Evolutionary conservation across 768 basidiomycete species (phyloP).

Genomic region (Harrya chromipes): DNA sequence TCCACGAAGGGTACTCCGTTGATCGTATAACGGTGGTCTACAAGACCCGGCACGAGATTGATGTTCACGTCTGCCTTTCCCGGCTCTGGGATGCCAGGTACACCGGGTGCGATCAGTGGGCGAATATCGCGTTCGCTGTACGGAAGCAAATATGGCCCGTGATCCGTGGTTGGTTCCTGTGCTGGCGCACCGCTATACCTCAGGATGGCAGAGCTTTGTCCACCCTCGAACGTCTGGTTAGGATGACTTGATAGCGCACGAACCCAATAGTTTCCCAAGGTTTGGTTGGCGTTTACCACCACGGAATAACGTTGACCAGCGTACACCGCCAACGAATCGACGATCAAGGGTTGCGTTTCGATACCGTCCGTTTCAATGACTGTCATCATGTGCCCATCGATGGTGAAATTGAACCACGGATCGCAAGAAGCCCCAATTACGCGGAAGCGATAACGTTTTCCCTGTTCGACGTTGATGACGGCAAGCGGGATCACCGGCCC

Average conservation of each 20-base stretch:
- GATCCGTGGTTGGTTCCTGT: constrained; percentile 29
- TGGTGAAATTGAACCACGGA: constrained; percentile 28
- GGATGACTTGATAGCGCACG: constrained; percentile 1
- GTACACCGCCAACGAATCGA: constrained; percentile 35
- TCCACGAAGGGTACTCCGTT: constrained; percentile 5
- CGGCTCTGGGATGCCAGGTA: constrained; percentile 19
- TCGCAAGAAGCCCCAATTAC: constrained; percentile 35
- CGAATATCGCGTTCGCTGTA: constrained; percentile 19
- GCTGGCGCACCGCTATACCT: constrained; percentile 22
- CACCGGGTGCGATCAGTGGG: constrained; percentile 19
- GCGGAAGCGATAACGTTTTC: constrained; percentile 39
- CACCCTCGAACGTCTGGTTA: constrained; percentile 35
- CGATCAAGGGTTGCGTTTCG: constrained; percentile 36
- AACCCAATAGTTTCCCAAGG: constrained; percentile 41
- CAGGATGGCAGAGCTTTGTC: constrained; percentile 18
- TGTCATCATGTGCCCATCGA: constrained; percentile 27
- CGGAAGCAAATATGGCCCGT: constrained; percentile 2
- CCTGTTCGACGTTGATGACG: constrained; percentile 32
- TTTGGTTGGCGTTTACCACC: constrained; percentile 39
- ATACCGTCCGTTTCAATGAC: constrained; percentile 44
- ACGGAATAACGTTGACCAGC: constrained; percentile 48
- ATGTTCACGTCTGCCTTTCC: constrained; percentile 27
- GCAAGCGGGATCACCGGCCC: constrained; percentile 27
- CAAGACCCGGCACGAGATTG: constrained; percentile 12
- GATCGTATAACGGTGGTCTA: neutral